These are phyloP conservation scores for Styphnolobium japonicum DNA, from an alignment of 306 rosid genomes.

Conservation along the genomic window DNA sequence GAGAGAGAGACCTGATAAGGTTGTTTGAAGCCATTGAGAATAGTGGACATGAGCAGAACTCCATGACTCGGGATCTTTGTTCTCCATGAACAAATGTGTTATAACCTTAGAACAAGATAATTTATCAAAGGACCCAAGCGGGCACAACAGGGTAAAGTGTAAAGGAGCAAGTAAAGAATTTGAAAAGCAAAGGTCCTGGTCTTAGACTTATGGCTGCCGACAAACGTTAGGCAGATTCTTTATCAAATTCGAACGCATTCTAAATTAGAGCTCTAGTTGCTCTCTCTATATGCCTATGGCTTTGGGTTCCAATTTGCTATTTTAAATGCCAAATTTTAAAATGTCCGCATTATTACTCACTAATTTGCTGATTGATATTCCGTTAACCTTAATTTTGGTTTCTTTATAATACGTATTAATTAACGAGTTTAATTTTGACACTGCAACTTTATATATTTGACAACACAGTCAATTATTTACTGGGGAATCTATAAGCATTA, in stretches of 20 bases:
- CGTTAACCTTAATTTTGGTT: background rate
- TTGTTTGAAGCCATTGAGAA: slow-evolving; percentile 48
- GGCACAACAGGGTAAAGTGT: background rate
- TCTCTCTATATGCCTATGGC: background rate
- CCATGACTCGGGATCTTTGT: slow-evolving; percentile 16
- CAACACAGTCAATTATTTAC: background rate
- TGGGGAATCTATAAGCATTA: background rate
- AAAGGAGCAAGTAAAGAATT: slow-evolving; percentile 25
- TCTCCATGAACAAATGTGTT: slow-evolving; percentile 38
- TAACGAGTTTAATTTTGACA: background rate
- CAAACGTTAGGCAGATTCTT: slow-evolving; percentile 31
- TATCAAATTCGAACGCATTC: slow-evolving; percentile 15
- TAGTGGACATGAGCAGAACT: slow-evolving; percentile 24
- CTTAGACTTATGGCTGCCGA: background rate
- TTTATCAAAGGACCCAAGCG: background rate
- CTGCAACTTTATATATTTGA: background rate
- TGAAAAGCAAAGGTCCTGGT: background rate
- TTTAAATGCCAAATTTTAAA: background rate
- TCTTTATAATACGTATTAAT: background rate
- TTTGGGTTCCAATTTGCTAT: background rate
- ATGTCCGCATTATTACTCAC: background rate
- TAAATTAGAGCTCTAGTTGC: background rate
- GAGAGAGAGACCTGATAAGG: slow-evolving; percentile 40
- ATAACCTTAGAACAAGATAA: background rate
- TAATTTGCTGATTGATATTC: background rate